Conservation (phyloP, 1,284 basidiomycete genomes). For the Agaricales sp. region DNA sequence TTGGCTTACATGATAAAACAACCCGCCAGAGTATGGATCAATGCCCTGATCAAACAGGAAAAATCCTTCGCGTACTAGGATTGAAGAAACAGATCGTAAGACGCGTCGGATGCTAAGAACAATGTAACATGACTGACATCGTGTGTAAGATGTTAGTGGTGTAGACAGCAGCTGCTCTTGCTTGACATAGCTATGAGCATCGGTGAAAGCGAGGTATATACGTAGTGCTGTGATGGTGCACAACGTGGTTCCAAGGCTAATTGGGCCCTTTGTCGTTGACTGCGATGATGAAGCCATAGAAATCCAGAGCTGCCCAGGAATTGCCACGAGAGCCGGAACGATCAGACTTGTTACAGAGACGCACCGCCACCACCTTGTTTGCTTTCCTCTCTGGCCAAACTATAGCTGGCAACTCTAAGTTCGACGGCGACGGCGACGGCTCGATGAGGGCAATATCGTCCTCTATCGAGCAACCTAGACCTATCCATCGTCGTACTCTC, state of each 20-base stretch:
- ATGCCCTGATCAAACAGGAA: constrained; percentile 64
- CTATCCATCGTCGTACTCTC: too few species aligned
- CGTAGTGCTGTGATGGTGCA: constrained; percentile 31
- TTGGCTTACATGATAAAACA: constrained; percentile 72
- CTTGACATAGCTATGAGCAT: constrained; percentile 34
- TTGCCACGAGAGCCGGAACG: too few species aligned
- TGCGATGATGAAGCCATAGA: too few species aligned
- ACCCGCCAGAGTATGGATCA: constrained; percentile 79
- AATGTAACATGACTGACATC: constrained; percentile 19
- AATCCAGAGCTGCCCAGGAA: too few species aligned
- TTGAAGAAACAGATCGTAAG: constrained; percentile 8
- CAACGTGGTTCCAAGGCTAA: constrained; percentile 10
- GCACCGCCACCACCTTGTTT: too few species aligned
- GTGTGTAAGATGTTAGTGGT: constrained; percentile 67
- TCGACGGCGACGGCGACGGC: too few species aligned
- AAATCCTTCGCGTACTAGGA: constrained; percentile 87
- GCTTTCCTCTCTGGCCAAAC: too few species aligned
- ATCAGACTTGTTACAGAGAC: too few species aligned
- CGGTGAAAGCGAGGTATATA: constrained; percentile 37
- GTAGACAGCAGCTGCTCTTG: constrained; percentile 73
- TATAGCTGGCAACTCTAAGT: too few species aligned
- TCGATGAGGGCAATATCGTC: too few species aligned
- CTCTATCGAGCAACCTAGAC: too few species aligned
- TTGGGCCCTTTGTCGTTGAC: not conserved
- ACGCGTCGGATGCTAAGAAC: constrained; percentile 3